Conservation (phyloP, 116 monocot species). For the Cymodocea nodosa region DNA sequence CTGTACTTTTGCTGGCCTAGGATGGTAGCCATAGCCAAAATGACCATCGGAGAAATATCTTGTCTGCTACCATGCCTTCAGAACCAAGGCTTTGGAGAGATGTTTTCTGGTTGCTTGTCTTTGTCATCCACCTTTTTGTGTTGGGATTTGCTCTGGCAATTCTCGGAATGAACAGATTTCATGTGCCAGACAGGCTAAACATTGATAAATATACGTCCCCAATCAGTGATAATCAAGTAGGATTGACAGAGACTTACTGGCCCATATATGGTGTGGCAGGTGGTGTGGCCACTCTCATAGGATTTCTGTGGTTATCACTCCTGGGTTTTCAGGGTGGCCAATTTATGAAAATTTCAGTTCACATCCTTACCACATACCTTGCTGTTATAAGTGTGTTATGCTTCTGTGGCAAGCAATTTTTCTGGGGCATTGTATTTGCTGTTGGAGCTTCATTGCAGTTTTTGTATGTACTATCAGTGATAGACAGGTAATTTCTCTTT, state of each 20-base stretch:
- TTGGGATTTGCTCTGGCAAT: conserved; percentile 16
- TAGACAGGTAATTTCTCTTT: conserved; percentile 57
- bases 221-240: conserved; percentile 14
- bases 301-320: conserved; percentile 58
- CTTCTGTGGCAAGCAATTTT: conserved; percentile 78
- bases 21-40: conserved; percentile 15
- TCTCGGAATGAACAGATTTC: conserved; percentile 23
- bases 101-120: conserved; percentile 23
- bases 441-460: conserved; percentile 81
- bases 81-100: conserved; percentile 27
- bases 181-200: conserved; percentile 19
- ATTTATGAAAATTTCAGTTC: conserved; percentile 73
- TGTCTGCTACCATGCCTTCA: conserved; percentile 2
- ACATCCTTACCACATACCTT: conserved; percentile 71
- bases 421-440: conserved; percentile 89
- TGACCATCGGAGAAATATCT: conserved; percentile 13
- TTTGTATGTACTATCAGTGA: conserved; percentile 76
- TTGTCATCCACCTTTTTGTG: conserved; percentile 14
- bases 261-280: conserved; percentile 79
- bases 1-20: background rate
- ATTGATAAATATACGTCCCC: conserved; percentile 18
- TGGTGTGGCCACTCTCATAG: conserved; percentile 42
- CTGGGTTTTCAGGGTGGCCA: conserved; percentile 36
- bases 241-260: conserved; percentile 88
- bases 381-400: conserved; percentile 90